phyloP scores from a whole-genome alignment of 2,329 filamentous ascomycete genomes.

The Colletotrichum horii region DNA sequence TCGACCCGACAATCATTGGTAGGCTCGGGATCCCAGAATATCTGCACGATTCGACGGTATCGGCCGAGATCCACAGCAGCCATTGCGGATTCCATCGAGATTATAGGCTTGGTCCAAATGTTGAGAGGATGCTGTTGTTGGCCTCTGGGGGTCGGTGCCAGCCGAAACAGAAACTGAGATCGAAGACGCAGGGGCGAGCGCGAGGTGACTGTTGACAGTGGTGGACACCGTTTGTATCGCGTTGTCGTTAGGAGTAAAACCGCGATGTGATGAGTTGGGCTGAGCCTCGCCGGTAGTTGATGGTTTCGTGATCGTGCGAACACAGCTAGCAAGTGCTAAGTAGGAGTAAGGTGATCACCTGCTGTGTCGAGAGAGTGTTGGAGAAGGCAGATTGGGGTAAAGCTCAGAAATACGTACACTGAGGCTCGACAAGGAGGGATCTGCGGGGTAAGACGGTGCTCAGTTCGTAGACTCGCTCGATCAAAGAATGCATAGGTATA shows the following conservation, averaged over 20 bases:
- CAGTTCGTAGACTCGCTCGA: not conserved
- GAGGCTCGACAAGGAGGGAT: not conserved
- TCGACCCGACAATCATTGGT: slow-evolving; percentile 74
- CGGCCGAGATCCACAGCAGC: slow-evolving; percentile 75
- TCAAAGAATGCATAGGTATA: not conserved
- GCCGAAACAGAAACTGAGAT: not conserved
- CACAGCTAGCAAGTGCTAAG: not conserved
- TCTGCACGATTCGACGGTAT: slow-evolving; percentile 82
- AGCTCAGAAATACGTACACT: not conserved
- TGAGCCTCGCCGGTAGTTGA: not conserved
- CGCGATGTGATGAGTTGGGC: not conserved
- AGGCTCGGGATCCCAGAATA: slow-evolving; percentile 91
- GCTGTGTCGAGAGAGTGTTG: not conserved
- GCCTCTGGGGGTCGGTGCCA: not conserved
- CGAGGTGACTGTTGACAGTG: not conserved
- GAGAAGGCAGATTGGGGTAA: not conserved
- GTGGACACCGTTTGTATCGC: not conserved
- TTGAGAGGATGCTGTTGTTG: not conserved
- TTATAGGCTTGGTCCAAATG: not conserved
- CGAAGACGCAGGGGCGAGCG: not conserved
- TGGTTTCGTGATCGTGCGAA: not conserved
- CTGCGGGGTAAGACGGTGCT: not conserved
- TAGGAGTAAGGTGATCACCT: not conserved
- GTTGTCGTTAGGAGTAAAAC: not conserved
- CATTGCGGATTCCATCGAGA: slow-evolving; percentile 39